Percentiles rank a stretch among this genome's conserved stretches.
Conservation (phyloP, 768 basidiomycete genomes). For the Kwoniella bestiolae region DNA sequence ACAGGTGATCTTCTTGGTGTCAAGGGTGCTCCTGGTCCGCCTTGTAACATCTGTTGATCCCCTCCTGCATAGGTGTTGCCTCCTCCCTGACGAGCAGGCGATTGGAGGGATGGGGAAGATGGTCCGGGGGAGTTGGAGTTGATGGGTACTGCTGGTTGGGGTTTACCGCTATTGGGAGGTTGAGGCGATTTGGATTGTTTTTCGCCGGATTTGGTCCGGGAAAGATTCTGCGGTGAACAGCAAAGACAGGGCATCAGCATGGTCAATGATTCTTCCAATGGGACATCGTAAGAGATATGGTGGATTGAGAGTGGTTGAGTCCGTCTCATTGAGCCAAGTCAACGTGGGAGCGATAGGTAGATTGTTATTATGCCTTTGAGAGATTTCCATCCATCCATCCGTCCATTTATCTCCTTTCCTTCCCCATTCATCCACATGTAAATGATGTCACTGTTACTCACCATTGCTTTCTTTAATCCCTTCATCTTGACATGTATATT, state of each 20-base stretch:
- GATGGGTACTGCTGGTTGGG: conserved; percentile 35
- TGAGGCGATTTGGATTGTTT: conserved; percentile 39
- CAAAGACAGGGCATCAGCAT: conserved; percentile 1
- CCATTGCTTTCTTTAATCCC: conserved; percentile 60
- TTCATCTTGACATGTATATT: conserved; percentile 50
- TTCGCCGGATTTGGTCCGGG: conserved; percentile 43
- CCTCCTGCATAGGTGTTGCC: neutral
- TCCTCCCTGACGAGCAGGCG: conserved; percentile 30
- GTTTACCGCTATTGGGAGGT: conserved; percentile 28
- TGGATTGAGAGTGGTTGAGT: neutral
- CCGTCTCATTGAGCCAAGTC: neutral
- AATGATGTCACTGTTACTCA: conserved; percentile 46
- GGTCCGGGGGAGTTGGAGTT: conserved; percentile 38
- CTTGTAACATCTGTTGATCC: conserved; percentile 11
- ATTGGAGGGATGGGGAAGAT: conserved; percentile 37
- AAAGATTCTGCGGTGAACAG: conserved; percentile 33
- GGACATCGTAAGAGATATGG: neutral
- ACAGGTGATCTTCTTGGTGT: conserved; percentile 50
- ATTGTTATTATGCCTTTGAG: neutral
- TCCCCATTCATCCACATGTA: neutral
- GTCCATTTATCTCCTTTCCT: neutral
- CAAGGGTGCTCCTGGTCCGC: conserved; percentile 30
- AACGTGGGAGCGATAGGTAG: neutral
- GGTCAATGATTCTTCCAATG: neutral
- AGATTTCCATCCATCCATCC: neutral